Conservation (phyloP, 2,329 filamentous ascomycete genomes). For the Sporothrix pseudoabietina region DNA sequence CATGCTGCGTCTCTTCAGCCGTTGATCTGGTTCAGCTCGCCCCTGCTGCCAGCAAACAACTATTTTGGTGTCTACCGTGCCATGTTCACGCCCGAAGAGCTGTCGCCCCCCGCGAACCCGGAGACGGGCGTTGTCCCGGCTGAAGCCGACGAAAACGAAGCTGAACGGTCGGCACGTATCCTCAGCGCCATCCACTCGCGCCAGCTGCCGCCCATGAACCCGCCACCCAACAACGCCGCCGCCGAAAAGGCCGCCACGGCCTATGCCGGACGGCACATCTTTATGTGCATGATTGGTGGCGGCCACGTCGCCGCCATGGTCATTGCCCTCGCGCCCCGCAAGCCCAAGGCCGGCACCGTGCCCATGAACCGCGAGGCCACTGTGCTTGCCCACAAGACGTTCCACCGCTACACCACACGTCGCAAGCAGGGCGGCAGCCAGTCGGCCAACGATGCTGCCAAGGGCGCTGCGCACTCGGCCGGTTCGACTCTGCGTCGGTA, state of each 20-base stretch:
- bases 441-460: constrained; percentile 63
- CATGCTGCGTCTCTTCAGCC: constrained; percentile 47
- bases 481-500: constrained; percentile 87
- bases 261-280: constrained; percentile 79
- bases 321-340: constrained; percentile 80
- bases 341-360: constrained; percentile 68
- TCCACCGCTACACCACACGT: constrained; percentile 94
- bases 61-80: constrained; percentile 85
- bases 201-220: constrained; percentile 69
- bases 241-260: constrained; percentile 42
- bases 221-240: constrained; percentile 54
- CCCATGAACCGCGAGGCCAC: constrained; percentile 81
- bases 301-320: constrained; percentile 98
- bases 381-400: constrained; percentile 93
- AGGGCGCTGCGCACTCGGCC: constrained; percentile 67
- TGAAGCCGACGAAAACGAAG: not conserved
- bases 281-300: constrained; percentile 97
- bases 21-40: constrained; percentile 81
- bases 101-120: constrained; percentile 39
- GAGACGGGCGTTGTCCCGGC: not conserved
- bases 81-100: constrained; percentile 73
- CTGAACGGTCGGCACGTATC: constrained; percentile 43
- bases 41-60: constrained; percentile 71
- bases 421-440: constrained; percentile 96
- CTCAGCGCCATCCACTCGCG: constrained; percentile 72